These are phyloP conservation scores for Ogataea pilisensis DNA, from an alignment of 805 yeast species.

Conservation along the genomic window DNA sequence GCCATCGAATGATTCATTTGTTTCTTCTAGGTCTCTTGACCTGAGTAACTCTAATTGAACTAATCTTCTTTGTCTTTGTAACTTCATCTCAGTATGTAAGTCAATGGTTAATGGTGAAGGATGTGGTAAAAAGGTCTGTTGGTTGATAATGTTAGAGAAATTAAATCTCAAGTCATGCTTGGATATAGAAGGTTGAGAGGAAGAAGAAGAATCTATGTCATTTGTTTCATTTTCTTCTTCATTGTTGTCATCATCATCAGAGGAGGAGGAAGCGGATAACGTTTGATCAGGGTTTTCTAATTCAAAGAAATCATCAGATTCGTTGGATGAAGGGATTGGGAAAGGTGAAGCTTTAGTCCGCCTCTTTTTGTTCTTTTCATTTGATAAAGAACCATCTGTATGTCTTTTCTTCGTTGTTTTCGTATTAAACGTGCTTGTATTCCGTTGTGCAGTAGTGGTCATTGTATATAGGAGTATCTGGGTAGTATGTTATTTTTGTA, in stretches of 20 bases:
- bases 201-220: conserved; percentile 5
- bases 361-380: conserved; percentile 3
- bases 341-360: conserved; percentile 2
- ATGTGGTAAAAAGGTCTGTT: conserved; percentile 22
- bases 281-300: not conserved
- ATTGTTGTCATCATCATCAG: conserved; percentile 3
- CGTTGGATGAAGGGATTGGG: not conserved
- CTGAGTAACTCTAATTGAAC: conserved; percentile 24
- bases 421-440: not conserved
- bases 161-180: conserved; percentile 22
- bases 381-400: not conserved
- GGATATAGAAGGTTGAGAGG: conserved; percentile 8
- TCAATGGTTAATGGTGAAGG: conserved; percentile 24
- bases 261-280: not conserved
- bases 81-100: conserved; percentile 26
- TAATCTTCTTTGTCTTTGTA: conserved; percentile 29
- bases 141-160: conserved; percentile 24
- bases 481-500: too few species aligned
- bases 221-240: not conserved
- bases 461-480: too few species aligned
- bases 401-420: not conserved
- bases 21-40: conserved; percentile 14
- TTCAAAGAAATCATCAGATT: conserved; percentile 1
- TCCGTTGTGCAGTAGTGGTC: too few species aligned
- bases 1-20: conserved; percentile 1